Evolutionary conservation across 257 asterid genomes (phyloP).

Genomic region (Gentiana dahurica): DNA sequence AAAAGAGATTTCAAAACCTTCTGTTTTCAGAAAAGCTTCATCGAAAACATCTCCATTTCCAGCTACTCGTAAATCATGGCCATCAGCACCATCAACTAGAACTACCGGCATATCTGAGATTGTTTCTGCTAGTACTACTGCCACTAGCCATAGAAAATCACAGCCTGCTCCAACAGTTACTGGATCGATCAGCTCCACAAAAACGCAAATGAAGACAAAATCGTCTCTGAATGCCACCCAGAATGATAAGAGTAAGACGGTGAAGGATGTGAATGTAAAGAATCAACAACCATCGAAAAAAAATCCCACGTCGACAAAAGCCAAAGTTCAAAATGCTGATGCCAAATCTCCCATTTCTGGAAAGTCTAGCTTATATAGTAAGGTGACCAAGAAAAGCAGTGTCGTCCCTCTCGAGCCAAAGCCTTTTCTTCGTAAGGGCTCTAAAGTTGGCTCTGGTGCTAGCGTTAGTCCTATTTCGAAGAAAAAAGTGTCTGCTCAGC

Average conservation of each 20-base stretch:
- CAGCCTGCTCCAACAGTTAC: conserved; percentile 48
- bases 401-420: conserved; percentile 93
- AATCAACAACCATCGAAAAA: conserved; percentile 42
- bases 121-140: conserved; percentile 31
- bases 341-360: conserved; percentile 40
- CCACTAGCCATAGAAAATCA: conserved; percentile 48
- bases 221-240: conserved; percentile 31
- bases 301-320: conserved; percentile 38
- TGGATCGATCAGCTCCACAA: conserved; percentile 41
- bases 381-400: conserved; percentile 78
- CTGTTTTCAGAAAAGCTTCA: conserved; percentile 47
- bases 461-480: conserved; percentile 34
- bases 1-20: conserved; percentile 38
- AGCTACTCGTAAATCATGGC: conserved; percentile 78
- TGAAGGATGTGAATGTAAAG: conserved; percentile 37
- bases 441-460: conserved; percentile 56
- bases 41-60: conserved; percentile 57
- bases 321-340: conserved; percentile 36
- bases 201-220: conserved; percentile 33
- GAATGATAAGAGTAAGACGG: conserved; percentile 38
- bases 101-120: conserved; percentile 38
- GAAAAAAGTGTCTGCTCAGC: conserved; percentile 34
- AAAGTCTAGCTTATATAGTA: conserved; percentile 58
- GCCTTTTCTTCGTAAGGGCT: conserved; percentile 85
- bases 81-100: conserved; percentile 60